Percentiles rank a stretch among this genome's conserved stretches.
Evolutionary conservation across 768 basidiomycete genomes (phyloP).

Genomic region (Suillus tomentosus): DNA sequence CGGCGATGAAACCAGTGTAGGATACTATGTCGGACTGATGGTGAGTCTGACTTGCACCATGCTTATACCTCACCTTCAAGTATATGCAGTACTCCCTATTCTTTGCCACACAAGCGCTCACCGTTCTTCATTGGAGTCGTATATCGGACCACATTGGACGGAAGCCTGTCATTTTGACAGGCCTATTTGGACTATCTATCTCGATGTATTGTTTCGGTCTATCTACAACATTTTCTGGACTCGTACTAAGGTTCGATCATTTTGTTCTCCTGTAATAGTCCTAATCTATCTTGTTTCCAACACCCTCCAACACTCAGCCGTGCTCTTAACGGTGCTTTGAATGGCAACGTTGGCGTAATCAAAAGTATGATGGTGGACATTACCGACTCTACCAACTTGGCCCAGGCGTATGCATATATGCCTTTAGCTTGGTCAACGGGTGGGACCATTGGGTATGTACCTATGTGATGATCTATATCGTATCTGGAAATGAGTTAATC

Average conservation of each 20-base stretch:
- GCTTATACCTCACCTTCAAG: slow-evolving; percentile 6
- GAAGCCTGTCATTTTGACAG: slow-evolving; percentile 71
- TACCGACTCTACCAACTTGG: slow-evolving; percentile 69
- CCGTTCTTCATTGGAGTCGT: slow-evolving; percentile 75
- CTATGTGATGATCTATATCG: background rate
- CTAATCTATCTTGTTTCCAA: background rate
- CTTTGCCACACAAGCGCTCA: slow-evolving; percentile 73
- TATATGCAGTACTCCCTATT: slow-evolving; percentile 69
- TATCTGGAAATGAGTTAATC: background rate
- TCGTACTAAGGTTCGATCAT: slow-evolving; percentile 45
- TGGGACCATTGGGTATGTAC: slow-evolving; percentile 44
- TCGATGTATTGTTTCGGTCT: slow-evolving; percentile 81
- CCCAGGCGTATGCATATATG: slow-evolving; percentile 68
- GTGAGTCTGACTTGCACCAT: slow-evolving; percentile 36
- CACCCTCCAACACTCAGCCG: slow-evolving; percentile 43
- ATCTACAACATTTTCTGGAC: slow-evolving; percentile 66
- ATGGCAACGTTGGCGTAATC: slow-evolving; percentile 69
- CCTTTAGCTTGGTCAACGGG: slow-evolving; percentile 54
- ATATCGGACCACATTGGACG: slow-evolving; percentile 72
- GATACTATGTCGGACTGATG: slow-evolving; percentile 76
- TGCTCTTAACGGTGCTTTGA: slow-evolving; percentile 68
- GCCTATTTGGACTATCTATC: slow-evolving; percentile 62
- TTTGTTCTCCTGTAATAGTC: slow-evolving; percentile 3
- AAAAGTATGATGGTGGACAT: slow-evolving; percentile 77
- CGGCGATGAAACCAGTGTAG: slow-evolving; percentile 70